These are phyloP conservation scores for Sporothrix mexicana DNA, from an alignment of 2,329 filamentous ascomycete genomes.

Conservation along the genomic window DNA sequence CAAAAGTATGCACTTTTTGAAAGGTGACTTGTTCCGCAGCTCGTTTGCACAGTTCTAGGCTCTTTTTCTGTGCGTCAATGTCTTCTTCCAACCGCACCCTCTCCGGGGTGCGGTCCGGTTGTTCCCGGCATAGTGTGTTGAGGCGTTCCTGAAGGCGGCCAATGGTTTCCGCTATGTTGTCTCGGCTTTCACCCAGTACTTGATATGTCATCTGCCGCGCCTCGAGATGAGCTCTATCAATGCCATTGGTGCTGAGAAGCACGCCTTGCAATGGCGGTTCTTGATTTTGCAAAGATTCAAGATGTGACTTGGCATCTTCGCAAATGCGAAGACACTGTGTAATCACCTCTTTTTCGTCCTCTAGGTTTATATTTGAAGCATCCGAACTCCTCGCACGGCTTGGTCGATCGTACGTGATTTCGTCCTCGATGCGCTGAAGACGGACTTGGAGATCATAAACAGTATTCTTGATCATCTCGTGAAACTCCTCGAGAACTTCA, in stretches of 20 bases:
- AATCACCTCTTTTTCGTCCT: constrained; percentile 48
- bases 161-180: constrained; percentile 44
- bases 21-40: constrained; percentile 43
- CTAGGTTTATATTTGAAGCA: constrained; percentile 39
- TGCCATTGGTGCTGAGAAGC: neutral
- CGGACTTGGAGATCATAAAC: constrained; percentile 45
- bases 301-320: constrained; percentile 46
- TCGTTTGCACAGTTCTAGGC: constrained; percentile 48
- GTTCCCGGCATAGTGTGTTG: constrained; percentile 39
- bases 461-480: constrained; percentile 49
- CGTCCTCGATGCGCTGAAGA: constrained; percentile 47
- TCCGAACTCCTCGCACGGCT: neutral
- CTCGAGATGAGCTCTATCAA: neutral
- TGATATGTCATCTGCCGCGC: constrained; percentile 34
- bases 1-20: constrained; percentile 46
- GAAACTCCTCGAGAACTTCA: constrained; percentile 46
- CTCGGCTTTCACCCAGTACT: constrained; percentile 44
- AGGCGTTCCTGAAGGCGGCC: constrained; percentile 45
- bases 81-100: constrained; percentile 45
- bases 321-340: constrained; percentile 49
- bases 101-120: constrained; percentile 40
- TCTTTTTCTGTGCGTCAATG: constrained; percentile 46
- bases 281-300: constrained; percentile 44
- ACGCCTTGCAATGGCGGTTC: constrained; percentile 36
- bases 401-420: constrained; percentile 40